phyloP scores from a whole-genome alignment of 2,329 filamentous ascomycete genomes.

The Volutella citrinella region DNA sequence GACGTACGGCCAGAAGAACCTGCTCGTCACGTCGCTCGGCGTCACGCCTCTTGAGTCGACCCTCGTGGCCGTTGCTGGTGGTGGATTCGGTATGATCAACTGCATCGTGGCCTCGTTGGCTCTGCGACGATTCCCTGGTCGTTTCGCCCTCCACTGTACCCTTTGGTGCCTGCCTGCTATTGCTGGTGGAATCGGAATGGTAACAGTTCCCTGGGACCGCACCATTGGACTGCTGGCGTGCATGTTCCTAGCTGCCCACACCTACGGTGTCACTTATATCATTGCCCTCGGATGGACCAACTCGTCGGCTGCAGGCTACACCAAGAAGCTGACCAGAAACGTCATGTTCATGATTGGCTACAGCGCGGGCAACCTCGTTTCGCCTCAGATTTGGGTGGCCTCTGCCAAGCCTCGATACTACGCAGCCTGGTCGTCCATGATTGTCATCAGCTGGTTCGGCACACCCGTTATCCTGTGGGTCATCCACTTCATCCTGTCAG shows the following conservation, averaged over 20 bases:
- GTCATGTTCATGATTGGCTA: conserved; percentile 38
- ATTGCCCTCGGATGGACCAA: conserved; percentile 35
- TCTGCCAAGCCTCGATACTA: conserved; percentile 26
- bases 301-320: conserved; percentile 35
- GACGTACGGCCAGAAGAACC: conserved; percentile 37
- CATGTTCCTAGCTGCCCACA: conserved; percentile 31
- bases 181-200: conserved; percentile 25
- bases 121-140: conserved; percentile 27
- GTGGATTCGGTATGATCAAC: conserved; percentile 30
- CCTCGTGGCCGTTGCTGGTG: conserved; percentile 35
- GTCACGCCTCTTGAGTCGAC: conserved; percentile 36
- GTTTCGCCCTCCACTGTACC: conserved; percentile 28
- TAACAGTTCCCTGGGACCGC: conserved; percentile 24
- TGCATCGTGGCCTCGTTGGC: conserved; percentile 31
- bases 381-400: conserved; percentile 34
- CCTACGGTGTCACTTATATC: conserved; percentile 29
- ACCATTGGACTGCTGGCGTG: conserved; percentile 23
- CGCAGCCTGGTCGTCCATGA: conserved; percentile 22
- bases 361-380: conserved; percentile 32
- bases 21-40: conserved; percentile 33
- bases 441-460: conserved; percentile 31
- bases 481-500: conserved; percentile 29
- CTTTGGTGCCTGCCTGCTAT: conserved; percentile 26
- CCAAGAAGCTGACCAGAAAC: conserved; percentile 42
- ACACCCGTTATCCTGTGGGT: conserved; percentile 32